A percentile compares a stretch with the other conserved stretches of the same genome.
Conservation (phyloP, 2,329 filamentous ascomycete species). For the Curvularia verruculosa region DNA sequence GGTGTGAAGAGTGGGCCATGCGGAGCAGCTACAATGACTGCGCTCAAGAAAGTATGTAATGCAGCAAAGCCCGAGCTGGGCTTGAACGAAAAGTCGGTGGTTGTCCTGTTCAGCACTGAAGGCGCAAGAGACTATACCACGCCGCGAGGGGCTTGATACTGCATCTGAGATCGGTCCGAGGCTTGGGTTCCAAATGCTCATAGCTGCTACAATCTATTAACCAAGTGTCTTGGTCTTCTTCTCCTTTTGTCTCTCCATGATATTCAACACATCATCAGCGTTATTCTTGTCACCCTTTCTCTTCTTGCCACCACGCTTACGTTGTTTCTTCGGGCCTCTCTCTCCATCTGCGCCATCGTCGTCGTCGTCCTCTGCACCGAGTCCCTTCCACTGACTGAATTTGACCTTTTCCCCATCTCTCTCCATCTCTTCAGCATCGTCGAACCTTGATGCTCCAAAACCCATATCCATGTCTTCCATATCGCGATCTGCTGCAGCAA, state of each 20-base stretch:
- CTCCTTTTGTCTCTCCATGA: conserved; percentile 67
- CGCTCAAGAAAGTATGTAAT: conserved; percentile 58
- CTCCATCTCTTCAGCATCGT: conserved; percentile 85
- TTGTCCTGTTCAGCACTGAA: conserved; percentile 72
- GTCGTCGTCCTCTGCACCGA: conserved; percentile 60
- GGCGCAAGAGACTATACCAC: conserved; percentile 51
- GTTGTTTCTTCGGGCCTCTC: conserved; percentile 62
- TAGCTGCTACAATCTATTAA: neutral
- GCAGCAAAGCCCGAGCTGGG: conserved; percentile 44
- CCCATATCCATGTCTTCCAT: conserved; percentile 92
- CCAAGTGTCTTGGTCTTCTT: conserved; percentile 34
- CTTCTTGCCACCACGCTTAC: conserved; percentile 76
- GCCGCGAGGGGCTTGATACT: conserved; percentile 4
- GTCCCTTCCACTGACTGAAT: conserved; percentile 66
- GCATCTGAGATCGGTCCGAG: conserved; percentile 10
- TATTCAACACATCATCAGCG: conserved; percentile 78
- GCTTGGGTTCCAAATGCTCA: neutral
- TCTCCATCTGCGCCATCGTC: conserved; percentile 53
- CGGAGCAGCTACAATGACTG: conserved; percentile 64
- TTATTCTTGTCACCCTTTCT: conserved; percentile 79
- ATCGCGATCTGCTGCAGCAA: conserved; percentile 75
- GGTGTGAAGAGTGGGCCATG: conserved; percentile 66
- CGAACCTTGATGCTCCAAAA: conserved; percentile 85
- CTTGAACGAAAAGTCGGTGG: conserved; percentile 58
- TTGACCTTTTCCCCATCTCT: conserved; percentile 64